Evolutionary conservation across 805 yeast species (phyloP).

Genomic region (Teunomyces stri): DNA sequence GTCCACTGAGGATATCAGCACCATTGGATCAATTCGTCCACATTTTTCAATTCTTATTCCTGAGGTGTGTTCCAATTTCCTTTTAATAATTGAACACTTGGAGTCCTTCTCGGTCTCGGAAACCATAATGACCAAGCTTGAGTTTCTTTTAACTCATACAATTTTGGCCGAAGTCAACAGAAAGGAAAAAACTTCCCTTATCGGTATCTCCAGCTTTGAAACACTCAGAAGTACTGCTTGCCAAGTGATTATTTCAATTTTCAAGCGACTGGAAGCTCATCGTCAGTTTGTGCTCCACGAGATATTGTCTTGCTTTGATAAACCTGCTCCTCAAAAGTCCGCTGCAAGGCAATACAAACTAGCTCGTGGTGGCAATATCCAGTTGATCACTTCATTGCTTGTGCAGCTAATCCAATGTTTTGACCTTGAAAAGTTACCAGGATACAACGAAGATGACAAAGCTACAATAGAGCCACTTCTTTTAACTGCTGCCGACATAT

Average conservation of each 20-base stretch:
- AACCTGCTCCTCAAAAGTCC: constrained; percentile 45
- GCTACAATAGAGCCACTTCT: background rate
- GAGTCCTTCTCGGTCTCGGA: constrained; percentile 37
- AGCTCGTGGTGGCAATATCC: constrained; percentile 47
- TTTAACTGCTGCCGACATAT: background rate
- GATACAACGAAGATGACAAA: background rate
- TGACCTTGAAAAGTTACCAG: constrained; percentile 12
- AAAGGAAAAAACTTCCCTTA: constrained; percentile 19
- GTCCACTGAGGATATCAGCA: constrained; percentile 1
- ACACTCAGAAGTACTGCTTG: constrained; percentile 26
- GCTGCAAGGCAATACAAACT: constrained; percentile 44
- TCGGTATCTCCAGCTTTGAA: constrained; percentile 20
- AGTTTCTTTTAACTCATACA: constrained; percentile 45
- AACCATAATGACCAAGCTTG: constrained; percentile 53
- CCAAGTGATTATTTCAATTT: constrained; percentile 34
- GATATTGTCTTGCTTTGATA: constrained; percentile 49
- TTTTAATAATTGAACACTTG: constrained; percentile 10
- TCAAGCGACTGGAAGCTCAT: constrained; percentile 45
- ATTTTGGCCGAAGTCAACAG: constrained; percentile 37
- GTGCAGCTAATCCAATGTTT: constrained; percentile 41
- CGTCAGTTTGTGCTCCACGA: constrained; percentile 61
- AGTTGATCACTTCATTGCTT: constrained; percentile 46
- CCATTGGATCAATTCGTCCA: constrained; percentile 9
- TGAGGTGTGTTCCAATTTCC: constrained; percentile 12
- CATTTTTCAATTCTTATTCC: constrained; percentile 9